Percentiles rank a stretch among this genome's conserved stretches.
Evolutionary conservation across 202 grass and related monocot genomes (phyloP).

Genomic region (Saccharum hybrid): DNA sequence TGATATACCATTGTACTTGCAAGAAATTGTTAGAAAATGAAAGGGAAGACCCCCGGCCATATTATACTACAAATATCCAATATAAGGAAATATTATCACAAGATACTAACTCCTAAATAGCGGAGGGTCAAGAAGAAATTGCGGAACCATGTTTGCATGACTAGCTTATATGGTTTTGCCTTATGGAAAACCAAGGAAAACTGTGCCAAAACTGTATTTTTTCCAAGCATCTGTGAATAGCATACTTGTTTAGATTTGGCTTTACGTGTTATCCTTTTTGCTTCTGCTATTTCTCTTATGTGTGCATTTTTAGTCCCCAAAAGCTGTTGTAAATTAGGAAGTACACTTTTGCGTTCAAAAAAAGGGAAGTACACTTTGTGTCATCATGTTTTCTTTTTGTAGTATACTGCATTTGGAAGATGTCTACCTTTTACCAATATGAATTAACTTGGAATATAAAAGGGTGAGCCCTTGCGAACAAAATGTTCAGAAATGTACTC

Average conservation of each 20-base stretch:
- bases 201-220: neutral
- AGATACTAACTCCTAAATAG: neutral
- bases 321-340: neutral
- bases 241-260: conserved; percentile 3
- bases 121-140: neutral
- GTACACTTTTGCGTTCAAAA: neutral
- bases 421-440: conserved; percentile 1
- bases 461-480: neutral
- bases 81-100: neutral
- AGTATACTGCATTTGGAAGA: neutral
- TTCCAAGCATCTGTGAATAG: neutral
- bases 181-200: neutral
- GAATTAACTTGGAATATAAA: conserved; percentile 22
- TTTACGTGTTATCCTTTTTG: neutral
- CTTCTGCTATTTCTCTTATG: conserved; percentile 12
- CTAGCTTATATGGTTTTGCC: neutral
- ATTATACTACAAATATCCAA: neutral
- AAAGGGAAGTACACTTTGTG: neutral
- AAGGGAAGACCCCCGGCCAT: neutral
- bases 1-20: conserved; percentile 8
- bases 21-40: neutral
- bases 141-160: neutral
- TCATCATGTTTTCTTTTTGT: neutral
- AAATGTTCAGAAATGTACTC: conserved; percentile 2
- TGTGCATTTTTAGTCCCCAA: neutral